Evolutionary conservation across 352 stramenopile species (phyloP), one percentile per base, ranked within the genome.

Genomic region (Globisporangium paddicum): DNA sequence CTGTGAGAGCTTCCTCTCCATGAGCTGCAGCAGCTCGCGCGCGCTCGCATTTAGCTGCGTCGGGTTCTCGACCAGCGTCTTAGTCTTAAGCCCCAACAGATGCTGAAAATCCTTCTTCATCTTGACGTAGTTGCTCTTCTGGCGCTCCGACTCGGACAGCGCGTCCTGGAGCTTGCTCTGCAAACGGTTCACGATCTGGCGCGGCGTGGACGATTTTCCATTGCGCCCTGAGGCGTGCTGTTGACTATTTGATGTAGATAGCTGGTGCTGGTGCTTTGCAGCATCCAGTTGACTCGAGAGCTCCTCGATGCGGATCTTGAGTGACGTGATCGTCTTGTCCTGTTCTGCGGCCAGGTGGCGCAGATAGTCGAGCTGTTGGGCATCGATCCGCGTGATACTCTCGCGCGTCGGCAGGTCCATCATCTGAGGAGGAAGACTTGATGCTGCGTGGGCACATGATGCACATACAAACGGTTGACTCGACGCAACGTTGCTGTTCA

Each of bases 71-170:
- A 51, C 66, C 25, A 85, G 35, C 5, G 65, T 73, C 40, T 72
- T 77, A 54, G 75, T 82, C 35, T 78, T 78, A 54, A 79, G 65
- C 2, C 61, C 40, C 0, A 85, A 58, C 1, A 85, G 35, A 14
- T 70, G 67, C 49, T 85, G 66, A 53, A 81, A 82, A 19, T 82
- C 70, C 45, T 66, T 60, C 55, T 85, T 82, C 56, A 85, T 65
- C 42, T 71, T 68, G 16, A 68, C 42, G 60, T 82, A 85, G 44
- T 73, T 82, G 35, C 40, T 32, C 16, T 66, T 66, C 41, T 85
- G 72, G 1, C 75, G 69, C 47, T 75, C 72, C 2, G 70, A 73
- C 28, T 85, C 75, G n/a, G 42, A 58, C n/a, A 75, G 44, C 11
- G 72, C 75, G 23, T 72, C 62, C 55, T 85, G 60, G 25, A 73